Conservation (phyloP, 495 filamentous ascomycete species). For the Aspergillus egyptiacus region DNA sequence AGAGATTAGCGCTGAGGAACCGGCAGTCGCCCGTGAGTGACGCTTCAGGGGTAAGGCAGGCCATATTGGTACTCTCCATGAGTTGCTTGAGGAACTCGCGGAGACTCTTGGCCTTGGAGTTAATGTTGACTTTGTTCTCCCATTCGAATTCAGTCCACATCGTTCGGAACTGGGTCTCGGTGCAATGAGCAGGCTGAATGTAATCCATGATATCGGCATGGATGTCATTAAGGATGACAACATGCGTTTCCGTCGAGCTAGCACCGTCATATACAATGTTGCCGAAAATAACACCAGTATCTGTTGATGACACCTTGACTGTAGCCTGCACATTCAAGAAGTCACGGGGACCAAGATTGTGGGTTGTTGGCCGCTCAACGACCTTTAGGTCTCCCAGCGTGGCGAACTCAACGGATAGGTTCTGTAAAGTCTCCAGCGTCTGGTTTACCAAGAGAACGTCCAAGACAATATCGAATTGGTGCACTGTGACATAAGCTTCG, state of each 20-base stretch:
- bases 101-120: conserved; percentile 87
- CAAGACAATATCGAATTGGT: conserved; percentile 98
- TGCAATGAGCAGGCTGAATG: conserved; percentile 94
- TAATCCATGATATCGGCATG: conserved; percentile 99
- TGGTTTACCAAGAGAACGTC: conserved; percentile 98
- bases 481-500: conserved; percentile 96
- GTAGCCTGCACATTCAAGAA: conserved; percentile 98
- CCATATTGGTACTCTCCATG: conserved; percentile 99
- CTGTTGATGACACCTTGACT: conserved; percentile 98
- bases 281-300: conserved; percentile 98
- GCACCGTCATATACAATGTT: conserved; percentile 98
- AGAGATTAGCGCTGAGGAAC: conserved; percentile 95
- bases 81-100: conserved; percentile 90
- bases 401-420: conserved; percentile 95
- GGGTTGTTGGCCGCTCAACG: conserved; percentile 90
- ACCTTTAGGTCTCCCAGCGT: conserved; percentile 98
- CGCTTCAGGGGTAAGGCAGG: conserved; percentile 91
- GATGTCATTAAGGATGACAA: conserved; percentile 97
- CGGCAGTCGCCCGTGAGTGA: conserved; percentile 96
- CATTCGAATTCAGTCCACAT: conserved; percentile 99
- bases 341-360: conserved; percentile 90
- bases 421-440: conserved; percentile 93
- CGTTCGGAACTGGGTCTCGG: conserved; percentile 95
- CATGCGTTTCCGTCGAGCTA: conserved; percentile 90
- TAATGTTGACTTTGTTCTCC: conserved; percentile 99